Base-by-base conservation (phyloP, 495 filamentous ascomycete species). In the Lichenothelia convexa region DNA sequence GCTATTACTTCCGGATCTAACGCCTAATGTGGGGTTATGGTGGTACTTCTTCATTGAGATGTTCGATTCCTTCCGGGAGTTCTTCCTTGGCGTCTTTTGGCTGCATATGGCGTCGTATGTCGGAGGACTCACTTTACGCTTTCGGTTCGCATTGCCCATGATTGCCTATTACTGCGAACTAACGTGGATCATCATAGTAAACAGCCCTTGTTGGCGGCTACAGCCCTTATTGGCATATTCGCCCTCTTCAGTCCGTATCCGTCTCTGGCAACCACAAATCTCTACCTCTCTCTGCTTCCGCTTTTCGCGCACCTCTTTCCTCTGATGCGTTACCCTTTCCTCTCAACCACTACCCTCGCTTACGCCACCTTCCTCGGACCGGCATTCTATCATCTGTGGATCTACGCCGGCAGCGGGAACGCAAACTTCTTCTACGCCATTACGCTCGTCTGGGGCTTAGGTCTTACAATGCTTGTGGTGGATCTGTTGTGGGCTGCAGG, bases 11-110 rank as follows among this genome's bases (percentile, higher is more conserved):
- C 85, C 85, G 1, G 91, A 95, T 57, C 63, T 97, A 30, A 87
- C 87, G 0, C 89, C 89, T 17, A 97, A 95, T 44, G 75, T 91
- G 26, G 89, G 89, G 1, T 66, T 97, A 0, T 97, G 89, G 89
- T 97, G 89, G 89, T 97, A 97, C 60, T 97, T 95, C 58, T 95
- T 97, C 60, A 91, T 87, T 46, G 89, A 97, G 59, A 97, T 97
- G 73, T 97, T 97, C 53, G 89, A 97, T 56, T 87, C 84, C 3
- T 97, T 97, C 66, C 73, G 89, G 17, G 76, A 78, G 34, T 95
- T 97, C 63, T 97, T 97, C 65, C 67, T 97, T 2, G 91, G 80
- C 16, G 84, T 95, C 4, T 97, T 97, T 57, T 94, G 91, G 83
- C 70, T 97, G 38, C 91, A 97, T 56, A 64, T 95, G 34, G 74